phyloP scores from a whole-genome alignment of 2,329 filamentous ascomycete species.

The Fusarium continuum region DNA sequence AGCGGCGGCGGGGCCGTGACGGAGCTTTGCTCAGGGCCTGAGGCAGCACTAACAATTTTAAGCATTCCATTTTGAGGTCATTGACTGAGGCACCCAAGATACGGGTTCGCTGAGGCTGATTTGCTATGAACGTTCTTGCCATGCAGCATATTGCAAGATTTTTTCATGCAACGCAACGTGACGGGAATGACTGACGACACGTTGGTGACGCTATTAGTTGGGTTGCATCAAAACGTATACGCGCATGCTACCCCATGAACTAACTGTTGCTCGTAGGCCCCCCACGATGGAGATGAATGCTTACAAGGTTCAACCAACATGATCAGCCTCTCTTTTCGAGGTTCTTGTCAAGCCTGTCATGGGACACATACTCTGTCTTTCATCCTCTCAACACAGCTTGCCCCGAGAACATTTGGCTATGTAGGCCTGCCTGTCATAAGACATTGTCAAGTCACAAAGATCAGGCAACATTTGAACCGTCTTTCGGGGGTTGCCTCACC shows the following conservation, averaged over 20 bases:
- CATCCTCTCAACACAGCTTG: neutral
- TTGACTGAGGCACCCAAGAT: slow-evolving; percentile 13
- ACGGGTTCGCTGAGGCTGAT: neutral
- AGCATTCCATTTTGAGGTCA: neutral
- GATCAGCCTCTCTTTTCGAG: neutral
- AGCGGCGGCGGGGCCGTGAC: slow-evolving; percentile 9
- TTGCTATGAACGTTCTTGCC: neutral
- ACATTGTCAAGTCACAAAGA: neutral
- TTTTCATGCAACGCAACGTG: neutral
- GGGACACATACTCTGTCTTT: neutral
- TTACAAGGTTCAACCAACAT: neutral
- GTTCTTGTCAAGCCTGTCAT: neutral
- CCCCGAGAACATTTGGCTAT: too few species aligned
- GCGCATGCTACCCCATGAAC: slow-evolving; percentile 19
- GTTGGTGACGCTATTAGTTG: slow-evolving; percentile 4
- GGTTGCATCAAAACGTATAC: slow-evolving; percentile 9
- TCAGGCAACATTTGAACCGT: neutral
- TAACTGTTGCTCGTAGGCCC: slow-evolving; percentile 3
- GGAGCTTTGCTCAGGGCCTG: slow-evolving; percentile 23
- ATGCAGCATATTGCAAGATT: slow-evolving; percentile 2
- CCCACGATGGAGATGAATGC: neutral
- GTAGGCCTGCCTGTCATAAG: neutral
- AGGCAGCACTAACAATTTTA: slow-evolving; percentile 29
- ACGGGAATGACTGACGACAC: neutral
- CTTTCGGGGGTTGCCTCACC: slow-evolving; percentile 16